Base-by-base conservation (phyloP, 1,284 basidiomycete genomes). In the Trametes hirsuta region DNA sequence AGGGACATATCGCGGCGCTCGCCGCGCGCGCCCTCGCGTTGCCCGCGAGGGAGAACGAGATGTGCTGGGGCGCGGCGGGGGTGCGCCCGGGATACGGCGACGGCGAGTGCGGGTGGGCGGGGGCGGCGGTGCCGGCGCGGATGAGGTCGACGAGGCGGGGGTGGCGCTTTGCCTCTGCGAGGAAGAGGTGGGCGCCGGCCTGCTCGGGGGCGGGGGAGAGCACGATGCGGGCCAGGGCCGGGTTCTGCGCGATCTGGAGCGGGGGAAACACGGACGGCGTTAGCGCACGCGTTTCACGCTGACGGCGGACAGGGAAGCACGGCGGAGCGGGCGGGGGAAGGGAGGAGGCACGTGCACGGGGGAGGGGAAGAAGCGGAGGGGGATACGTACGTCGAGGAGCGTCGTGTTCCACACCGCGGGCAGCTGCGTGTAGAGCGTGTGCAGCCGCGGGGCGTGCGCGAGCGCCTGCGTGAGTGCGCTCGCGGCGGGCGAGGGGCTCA, bases 401-500 rank as follows among this genome's bases (percentile, higher is more conserved):
- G 68, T 66, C 34, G 65, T 68, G 62, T 73, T 72, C 71, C 69
- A 72, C 39, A 71, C 68, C 15, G 69, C 63, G 35, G 72, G 72
- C 42, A 72, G 62, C 44, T 66, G 63, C 22, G 71, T 67, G 49
- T 66, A 60, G 24, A 74, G 66, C 47, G 64, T 63, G 52, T 68
- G 69, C 52, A 74, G 63, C 10, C 63, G 56, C 18, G 72, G 72
- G 6, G 70, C 68, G 2, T 44, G 42, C 3, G 68, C 65, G 18
- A 74, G 69, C 30, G 71, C 68, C 22, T 64, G 48, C 24, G 65
- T 66, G 56, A 74, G 67, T 18, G 62, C 59, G 41, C 58, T 58
- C 36, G 67, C 67, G 25, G 68, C 64, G 4, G 69, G 67, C 34
- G 67, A 65, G 34, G 62, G 66, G 47, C 79, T 78, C 30, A 81